Conservation (phyloP, 2,329 filamentous ascomycete genomes). For the Pestalotiopsis sp. region DNA sequence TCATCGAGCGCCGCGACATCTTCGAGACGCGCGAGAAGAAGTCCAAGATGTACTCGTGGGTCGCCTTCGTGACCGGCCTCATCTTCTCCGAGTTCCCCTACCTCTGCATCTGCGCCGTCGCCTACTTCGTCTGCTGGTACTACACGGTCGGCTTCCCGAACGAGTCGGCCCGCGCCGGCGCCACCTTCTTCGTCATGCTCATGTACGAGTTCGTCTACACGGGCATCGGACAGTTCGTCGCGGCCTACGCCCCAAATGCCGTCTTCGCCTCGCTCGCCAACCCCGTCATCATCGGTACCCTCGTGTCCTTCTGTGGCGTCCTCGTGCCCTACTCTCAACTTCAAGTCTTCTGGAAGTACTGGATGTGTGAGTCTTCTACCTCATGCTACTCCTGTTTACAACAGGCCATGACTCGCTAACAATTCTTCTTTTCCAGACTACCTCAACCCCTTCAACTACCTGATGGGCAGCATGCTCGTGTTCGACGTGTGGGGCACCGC, state of each 20-base stretch:
- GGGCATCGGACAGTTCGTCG: slow-evolving; percentile 62
- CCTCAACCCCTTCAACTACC: slow-evolving; percentile 59
- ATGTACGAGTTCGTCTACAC: slow-evolving; percentile 62
- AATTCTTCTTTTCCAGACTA: background rate
- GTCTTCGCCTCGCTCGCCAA: slow-evolving; percentile 60
- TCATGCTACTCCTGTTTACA: background rate
- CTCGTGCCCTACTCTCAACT: slow-evolving; percentile 66
- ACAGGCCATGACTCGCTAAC: background rate
- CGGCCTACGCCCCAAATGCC: slow-evolving; percentile 61
- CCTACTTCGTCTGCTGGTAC: slow-evolving; percentile 59
- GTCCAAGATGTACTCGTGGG: slow-evolving; percentile 61
- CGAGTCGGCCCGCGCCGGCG: slow-evolving; percentile 47
- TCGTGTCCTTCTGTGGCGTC: slow-evolving; percentile 74
- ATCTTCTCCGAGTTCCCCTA: slow-evolving; percentile 49
- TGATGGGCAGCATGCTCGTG: slow-evolving; percentile 56
- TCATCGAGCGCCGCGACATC: slow-evolving; percentile 56
- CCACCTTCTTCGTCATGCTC: slow-evolving; percentile 54
- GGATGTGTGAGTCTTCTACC: slow-evolving; percentile 47
- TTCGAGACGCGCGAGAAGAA: slow-evolving; percentile 61
- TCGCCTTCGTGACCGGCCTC: slow-evolving; percentile 56
- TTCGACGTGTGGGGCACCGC: slow-evolving; percentile 49
- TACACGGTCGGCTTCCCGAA: slow-evolving; percentile 54
- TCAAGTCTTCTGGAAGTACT: slow-evolving; percentile 66
- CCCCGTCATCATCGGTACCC: slow-evolving; percentile 53
- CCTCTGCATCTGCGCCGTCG: slow-evolving; percentile 40